These are phyloP conservation scores for Clavariopsis aquatica DNA, from an alignment of 495 filamentous ascomycete species.

Conservation along the genomic window DNA sequence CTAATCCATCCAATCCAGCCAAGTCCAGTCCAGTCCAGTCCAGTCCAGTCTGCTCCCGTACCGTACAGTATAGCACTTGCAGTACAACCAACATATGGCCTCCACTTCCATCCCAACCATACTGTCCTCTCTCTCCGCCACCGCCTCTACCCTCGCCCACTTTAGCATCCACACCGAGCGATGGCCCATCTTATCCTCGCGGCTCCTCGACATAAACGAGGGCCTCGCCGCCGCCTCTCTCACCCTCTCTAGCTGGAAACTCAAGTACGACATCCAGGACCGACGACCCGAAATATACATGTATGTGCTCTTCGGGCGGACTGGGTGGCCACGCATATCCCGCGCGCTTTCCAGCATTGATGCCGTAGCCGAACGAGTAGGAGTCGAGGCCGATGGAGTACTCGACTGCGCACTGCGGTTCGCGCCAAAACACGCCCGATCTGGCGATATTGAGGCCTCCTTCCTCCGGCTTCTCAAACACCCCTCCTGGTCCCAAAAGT, in stretches of 20 bases:
- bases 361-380: neutral
- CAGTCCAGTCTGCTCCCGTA: too few species aligned
- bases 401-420: conserved; percentile 5
- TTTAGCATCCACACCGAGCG: conserved; percentile 13
- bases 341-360: conserved; percentile 9
- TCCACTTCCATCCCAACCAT: neutral
- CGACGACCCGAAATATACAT: conserved; percentile 18
- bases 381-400: conserved; percentile 12
- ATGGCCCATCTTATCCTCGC: conserved; percentile 19
- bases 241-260: conserved; percentile 16
- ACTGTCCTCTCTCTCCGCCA: conserved; percentile 4
- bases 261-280: conserved; percentile 26
- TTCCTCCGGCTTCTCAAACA: conserved; percentile 7
- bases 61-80: too few species aligned
- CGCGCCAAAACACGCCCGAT: neutral
- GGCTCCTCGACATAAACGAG: conserved; percentile 25
- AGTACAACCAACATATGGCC: neutral
- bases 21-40: too few species aligned
- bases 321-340: conserved; percentile 13
- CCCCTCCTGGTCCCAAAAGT: conserved; percentile 14
- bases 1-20: too few species aligned
- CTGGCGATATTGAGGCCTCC: neutral
- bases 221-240: conserved; percentile 15
- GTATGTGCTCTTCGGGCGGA: conserved; percentile 19
- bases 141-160: conserved; percentile 1